Conservation (phyloP, 306 rosid genomes). For the Quercus mongolica region DNA sequence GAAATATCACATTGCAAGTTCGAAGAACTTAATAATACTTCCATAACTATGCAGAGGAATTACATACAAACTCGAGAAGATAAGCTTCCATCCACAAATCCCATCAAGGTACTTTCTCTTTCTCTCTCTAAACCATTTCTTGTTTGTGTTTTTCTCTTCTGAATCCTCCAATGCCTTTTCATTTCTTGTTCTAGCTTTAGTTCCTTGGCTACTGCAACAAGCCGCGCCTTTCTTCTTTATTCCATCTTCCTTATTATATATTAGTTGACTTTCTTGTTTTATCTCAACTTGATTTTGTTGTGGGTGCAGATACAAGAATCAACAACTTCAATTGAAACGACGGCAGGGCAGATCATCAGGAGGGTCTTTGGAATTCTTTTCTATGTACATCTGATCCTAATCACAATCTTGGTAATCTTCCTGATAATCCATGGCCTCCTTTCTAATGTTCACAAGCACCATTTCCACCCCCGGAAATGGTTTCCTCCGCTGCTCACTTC, state of each 20-base stretch:
- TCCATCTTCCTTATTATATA: background rate
- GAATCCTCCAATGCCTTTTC: background rate
- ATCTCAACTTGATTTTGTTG: constrained; percentile 15
- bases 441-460: constrained; percentile 35
- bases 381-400: constrained; percentile 39
- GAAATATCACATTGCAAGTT: constrained; percentile 17
- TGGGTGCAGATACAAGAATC: constrained; percentile 38
- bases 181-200: too few relatives aligned
- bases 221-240: background rate
- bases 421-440: constrained; percentile 38
- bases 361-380: constrained; percentile 36
- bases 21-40: constrained; percentile 3
- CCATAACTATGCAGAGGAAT: constrained; percentile 12
- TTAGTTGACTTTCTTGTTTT: background rate
- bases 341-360: constrained; percentile 23
- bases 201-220: constrained; percentile 1
- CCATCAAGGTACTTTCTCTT: constrained; percentile 37
- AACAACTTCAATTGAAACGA: constrained; percentile 26
- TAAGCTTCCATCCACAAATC: constrained; percentile 23
- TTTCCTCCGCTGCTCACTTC: constrained; percentile 58
- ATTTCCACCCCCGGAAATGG: constrained; percentile 54
- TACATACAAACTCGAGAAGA: constrained; percentile 24
- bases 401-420: constrained; percentile 33
- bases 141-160: constrained; percentile 8
- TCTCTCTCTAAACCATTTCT: constrained; percentile 22